phyloP scores from a whole-genome alignment of 805 yeast genomes.

The Komagataella pseudopastoris region DNA sequence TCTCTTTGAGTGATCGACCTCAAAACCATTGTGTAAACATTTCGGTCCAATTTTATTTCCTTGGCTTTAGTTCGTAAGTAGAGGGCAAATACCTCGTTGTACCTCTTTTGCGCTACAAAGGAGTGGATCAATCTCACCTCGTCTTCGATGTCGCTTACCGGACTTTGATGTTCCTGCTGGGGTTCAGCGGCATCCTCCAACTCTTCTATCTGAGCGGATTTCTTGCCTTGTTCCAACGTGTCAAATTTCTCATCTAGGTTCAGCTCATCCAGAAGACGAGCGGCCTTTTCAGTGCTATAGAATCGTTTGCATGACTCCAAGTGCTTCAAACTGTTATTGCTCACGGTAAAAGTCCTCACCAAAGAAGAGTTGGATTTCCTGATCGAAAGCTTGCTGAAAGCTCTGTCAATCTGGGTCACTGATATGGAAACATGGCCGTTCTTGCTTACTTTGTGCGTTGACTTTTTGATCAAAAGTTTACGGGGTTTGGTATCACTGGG shows the following conservation, averaged over 20 bases:
- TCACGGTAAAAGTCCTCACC: constrained; percentile 13
- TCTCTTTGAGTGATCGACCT: constrained; percentile 39
- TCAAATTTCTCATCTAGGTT: not conserved
- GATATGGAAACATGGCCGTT: constrained; percentile 17
- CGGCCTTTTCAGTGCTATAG: constrained; percentile 2
- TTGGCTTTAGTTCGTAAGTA: constrained; percentile 17
- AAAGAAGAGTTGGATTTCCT: constrained; percentile 16
- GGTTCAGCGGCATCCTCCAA: not conserved
- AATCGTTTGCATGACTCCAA: constrained; percentile 1
- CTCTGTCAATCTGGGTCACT: constrained; percentile 8
- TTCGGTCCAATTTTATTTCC: constrained; percentile 32
- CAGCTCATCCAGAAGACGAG: not conserved
- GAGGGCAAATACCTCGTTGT: constrained; percentile 20
- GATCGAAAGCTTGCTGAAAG: constrained; percentile 11
- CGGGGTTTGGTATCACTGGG: constrained; percentile 6
- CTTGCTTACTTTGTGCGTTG: constrained; percentile 12
- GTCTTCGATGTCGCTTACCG: constrained; percentile 3
- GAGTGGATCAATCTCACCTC: constrained; percentile 13
- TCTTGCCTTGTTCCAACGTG: not conserved
- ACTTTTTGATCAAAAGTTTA: constrained; percentile 12
- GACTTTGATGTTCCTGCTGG: not conserved
- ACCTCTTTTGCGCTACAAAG: constrained; percentile 9
- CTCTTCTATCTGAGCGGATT: constrained; percentile 2
- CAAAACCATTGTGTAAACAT: constrained; percentile 39
- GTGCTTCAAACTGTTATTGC: constrained; percentile 7